Percentiles rank a stretch among this genome's conserved stretches.
Evolutionary conservation across 257 asterid genomes (phyloP).

Genomic region (Solanum ahanhuiri): DNA sequence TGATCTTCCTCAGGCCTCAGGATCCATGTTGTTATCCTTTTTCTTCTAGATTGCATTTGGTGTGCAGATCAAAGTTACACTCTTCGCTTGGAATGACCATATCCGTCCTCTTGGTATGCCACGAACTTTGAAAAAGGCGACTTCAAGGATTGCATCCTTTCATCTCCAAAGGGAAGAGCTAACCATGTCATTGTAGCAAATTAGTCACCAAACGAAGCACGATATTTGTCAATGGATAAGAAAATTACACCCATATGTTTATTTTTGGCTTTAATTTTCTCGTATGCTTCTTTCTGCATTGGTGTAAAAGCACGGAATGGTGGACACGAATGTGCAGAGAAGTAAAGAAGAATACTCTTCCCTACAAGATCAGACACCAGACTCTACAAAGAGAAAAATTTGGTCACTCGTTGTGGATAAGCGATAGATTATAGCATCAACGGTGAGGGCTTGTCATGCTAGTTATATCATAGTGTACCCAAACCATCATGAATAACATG

Average conservation of each 20-base stretch:
- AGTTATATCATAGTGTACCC: background rate
- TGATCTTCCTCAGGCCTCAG: background rate
- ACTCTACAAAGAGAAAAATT: constrained; percentile 23
- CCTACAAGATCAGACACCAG: constrained; percentile 68
- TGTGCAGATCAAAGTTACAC: constrained; percentile 68
- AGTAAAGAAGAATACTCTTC: constrained; percentile 52
- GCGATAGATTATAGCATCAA: background rate
- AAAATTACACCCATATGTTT: constrained; percentile 45
- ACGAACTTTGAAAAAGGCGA: constrained; percentile 38
- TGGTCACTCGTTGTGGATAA: background rate
- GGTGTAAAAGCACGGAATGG: constrained; percentile 85
- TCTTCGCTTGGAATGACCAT: constrained; percentile 54
- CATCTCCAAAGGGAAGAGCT: constrained; percentile 58
- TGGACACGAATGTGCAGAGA: constrained; percentile 82
- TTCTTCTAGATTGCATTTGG: constrained; percentile 39
- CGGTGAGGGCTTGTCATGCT: background rate
- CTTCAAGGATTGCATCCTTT: constrained; percentile 25
- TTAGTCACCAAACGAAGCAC: constrained; percentile 48
- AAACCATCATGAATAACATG: background rate
- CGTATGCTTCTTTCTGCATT: constrained; percentile 34
- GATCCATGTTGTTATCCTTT: background rate
- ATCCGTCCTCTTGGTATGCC: constrained; percentile 14
- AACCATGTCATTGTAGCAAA: constrained; percentile 79
- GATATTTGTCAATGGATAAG: constrained; percentile 66
- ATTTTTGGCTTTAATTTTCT: constrained; percentile 38